These are phyloP conservation scores for Dipteronia sinensis DNA, from an alignment of 345 rosid genomes.

Conservation along the genomic window DNA sequence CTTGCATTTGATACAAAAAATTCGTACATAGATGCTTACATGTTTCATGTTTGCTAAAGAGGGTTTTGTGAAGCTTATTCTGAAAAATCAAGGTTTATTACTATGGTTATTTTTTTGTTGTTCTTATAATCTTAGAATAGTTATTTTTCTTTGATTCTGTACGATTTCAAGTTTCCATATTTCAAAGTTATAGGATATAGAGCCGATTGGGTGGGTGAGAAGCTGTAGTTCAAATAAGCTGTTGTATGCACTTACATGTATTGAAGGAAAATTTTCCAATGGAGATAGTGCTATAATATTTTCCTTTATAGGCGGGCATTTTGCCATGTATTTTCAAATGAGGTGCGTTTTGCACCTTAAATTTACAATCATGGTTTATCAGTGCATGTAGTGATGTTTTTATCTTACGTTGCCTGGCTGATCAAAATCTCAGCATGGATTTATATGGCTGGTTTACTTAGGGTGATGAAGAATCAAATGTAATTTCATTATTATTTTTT, in stretches of 20 bases:
- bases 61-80: background rate
- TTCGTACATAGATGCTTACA: background rate
- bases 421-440: background rate
- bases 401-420: background rate
- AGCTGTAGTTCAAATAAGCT: background rate
- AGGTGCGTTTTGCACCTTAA: background rate
- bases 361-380: background rate
- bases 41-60: background rate
- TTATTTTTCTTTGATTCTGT: background rate
- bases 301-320: background rate
- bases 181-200: background rate
- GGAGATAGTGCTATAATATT: background rate
- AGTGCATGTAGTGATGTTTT: background rate
- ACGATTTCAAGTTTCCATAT: background rate
- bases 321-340: background rate
- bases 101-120: background rate
- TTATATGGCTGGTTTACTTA: background rate
- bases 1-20: background rate
- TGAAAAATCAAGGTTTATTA: background rate
- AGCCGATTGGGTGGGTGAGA: background rate
- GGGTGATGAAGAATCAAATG: background rate
- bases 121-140: background rate
- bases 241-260: background rate
- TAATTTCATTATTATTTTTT: background rate
- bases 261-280: background rate